These are phyloP conservation scores for Marasmius oreades DNA, from an alignment of 1,284 basidiomycete species.

Conservation along the genomic window DNA sequence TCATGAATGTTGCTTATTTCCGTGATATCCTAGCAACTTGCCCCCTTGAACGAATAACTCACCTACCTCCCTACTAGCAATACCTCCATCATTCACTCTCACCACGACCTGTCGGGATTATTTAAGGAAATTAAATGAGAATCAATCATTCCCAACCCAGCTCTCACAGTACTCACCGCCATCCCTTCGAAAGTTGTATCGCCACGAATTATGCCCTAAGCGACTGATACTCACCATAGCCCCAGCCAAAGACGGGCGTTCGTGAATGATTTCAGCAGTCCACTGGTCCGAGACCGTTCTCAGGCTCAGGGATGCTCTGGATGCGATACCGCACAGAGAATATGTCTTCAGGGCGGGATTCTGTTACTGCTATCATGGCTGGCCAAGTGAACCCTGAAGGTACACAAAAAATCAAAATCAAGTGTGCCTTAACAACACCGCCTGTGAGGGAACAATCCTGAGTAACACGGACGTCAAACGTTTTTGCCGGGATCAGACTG, in stretches of 20 bases:
- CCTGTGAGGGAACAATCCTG: conserved; percentile 22
- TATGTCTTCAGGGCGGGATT: conserved; percentile 48
- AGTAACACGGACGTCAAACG: not conserved
- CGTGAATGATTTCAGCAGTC: conserved; percentile 41
- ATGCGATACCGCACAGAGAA: conserved; percentile 49
- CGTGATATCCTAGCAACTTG: conserved; percentile 16
- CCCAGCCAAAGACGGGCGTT: conserved; percentile 41
- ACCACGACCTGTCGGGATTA: too few species aligned
- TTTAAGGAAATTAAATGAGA: too few species aligned
- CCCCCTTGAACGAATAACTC: conserved; percentile 17
- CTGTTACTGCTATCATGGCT: conserved; percentile 23
- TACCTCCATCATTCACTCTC: conserved; percentile 17
- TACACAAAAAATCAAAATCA: too few species aligned
- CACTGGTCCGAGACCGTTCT: conserved; percentile 41
- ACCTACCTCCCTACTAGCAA: conserved; percentile 15
- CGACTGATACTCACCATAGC: conserved; percentile 35
- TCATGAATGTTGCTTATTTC: too few species aligned
- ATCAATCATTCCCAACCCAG: conserved; percentile 17
- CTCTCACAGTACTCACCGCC: conserved; percentile 23
- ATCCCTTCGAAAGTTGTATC: conserved; percentile 16
- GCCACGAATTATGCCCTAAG: not conserved
- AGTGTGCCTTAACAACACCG: conserved; percentile 20
- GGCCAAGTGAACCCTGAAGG: too few species aligned
- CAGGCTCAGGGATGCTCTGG: too few species aligned
- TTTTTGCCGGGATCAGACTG: not conserved